phyloP scores from a whole-genome alignment of 2,329 filamentous ascomycete species.

The Stemphylium lycopersici region DNA sequence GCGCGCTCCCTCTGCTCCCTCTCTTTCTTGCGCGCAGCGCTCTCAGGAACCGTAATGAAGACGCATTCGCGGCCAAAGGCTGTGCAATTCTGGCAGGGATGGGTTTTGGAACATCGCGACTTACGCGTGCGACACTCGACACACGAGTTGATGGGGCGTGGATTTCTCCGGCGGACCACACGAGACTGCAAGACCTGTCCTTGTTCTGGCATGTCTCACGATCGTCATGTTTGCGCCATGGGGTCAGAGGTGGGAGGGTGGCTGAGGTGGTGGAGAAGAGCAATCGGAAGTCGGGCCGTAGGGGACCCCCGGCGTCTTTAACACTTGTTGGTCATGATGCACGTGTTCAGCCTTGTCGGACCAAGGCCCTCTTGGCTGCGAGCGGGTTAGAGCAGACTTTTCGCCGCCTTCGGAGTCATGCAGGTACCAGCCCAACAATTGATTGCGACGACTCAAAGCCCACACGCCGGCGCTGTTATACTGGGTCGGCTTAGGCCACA shows the following conservation, averaged over 20 bases:
- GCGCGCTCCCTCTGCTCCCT: constrained; percentile 43
- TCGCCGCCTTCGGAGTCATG: constrained; percentile 29
- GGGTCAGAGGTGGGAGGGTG: constrained; percentile 20
- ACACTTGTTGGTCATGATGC: constrained; percentile 4
- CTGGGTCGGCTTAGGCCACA: background rate
- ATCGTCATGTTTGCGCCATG: constrained; percentile 44
- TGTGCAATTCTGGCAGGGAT: constrained; percentile 49
- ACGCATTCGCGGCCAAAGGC: constrained; percentile 48
- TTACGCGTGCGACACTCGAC: constrained; percentile 49
- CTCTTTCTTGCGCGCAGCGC: constrained; percentile 46
- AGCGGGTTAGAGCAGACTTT: constrained; percentile 16
- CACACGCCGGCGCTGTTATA: too few relatives aligned
- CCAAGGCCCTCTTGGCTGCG: constrained; percentile 9
- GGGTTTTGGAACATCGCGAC: constrained; percentile 48
- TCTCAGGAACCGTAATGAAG: constrained; percentile 49
- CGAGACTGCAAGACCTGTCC: constrained; percentile 45
- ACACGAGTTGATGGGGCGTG: constrained; percentile 48
- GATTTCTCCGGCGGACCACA: constrained; percentile 48
- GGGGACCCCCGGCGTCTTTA: constrained; percentile 15
- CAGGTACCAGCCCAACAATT: constrained; percentile 27
- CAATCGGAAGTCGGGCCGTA: constrained; percentile 29
- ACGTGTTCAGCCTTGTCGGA: constrained; percentile 27
- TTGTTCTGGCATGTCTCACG: constrained; percentile 47
- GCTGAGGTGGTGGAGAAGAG: constrained; percentile 23
- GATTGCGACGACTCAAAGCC: background rate